These are phyloP conservation scores for Cryptosporidium baileyi DNA, from an alignment of 169 alveolate species.

Conservation along the genomic window DNA sequence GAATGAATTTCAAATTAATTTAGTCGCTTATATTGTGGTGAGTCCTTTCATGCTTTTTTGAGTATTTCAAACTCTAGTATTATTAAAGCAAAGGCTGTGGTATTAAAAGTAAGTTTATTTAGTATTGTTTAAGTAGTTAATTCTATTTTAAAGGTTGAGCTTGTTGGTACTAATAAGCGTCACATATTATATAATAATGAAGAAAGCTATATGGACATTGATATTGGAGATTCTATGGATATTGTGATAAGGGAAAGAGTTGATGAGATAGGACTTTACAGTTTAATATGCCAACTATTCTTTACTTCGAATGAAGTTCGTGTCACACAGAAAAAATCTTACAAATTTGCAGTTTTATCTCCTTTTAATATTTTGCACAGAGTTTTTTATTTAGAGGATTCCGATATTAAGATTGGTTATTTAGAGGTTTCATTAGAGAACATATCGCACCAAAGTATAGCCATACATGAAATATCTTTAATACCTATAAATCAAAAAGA, in stretches of 20 bases:
- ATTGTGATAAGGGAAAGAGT: constrained; percentile 41
- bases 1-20: neutral
- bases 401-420: neutral
- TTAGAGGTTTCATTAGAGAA: constrained; percentile 60
- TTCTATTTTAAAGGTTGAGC: constrained; percentile 30
- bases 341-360: constrained; percentile 58
- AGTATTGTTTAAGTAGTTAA: neutral
- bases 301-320: constrained; percentile 36
- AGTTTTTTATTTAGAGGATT: neutral
- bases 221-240: constrained; percentile 60
- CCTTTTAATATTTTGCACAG: constrained; percentile 61
- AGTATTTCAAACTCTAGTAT: constrained; percentile 51
- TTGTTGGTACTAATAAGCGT: constrained; percentile 23
- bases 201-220: constrained; percentile 29
- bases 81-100: constrained; percentile 50
- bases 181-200: constrained; percentile 21
- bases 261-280: constrained; percentile 60
- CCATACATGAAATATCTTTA: neutral
- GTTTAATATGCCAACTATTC: constrained; percentile 43
- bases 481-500: neutral
- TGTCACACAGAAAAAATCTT: constrained; percentile 52
- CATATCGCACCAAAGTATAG: constrained; percentile 49
- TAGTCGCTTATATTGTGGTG: constrained; percentile 57
- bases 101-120: constrained; percentile 21
- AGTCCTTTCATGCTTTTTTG: constrained; percentile 56